Conservation (phyloP, 2,329 filamentous ascomycete genomes). For the Colletotrichum tofieldiae region DNA sequence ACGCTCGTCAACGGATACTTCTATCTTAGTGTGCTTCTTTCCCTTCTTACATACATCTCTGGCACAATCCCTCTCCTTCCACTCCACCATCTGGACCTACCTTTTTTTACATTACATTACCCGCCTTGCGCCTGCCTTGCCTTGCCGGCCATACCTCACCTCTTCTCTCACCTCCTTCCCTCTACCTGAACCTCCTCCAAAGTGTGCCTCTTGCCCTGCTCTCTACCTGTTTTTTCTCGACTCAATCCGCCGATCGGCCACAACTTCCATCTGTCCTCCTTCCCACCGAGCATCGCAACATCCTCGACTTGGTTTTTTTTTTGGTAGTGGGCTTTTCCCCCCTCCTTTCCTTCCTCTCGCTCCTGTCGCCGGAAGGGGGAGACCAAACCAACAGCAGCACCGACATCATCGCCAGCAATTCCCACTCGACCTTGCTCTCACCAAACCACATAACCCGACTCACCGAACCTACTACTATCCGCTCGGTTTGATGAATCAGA, state of each 20-base stretch:
- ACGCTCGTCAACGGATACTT: constrained; percentile 24
- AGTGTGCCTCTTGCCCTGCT: constrained; percentile 1
- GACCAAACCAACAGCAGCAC: not conserved
- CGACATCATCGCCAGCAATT: not conserved
- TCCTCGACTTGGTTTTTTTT: not conserved
- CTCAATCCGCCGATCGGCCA: constrained; percentile 27
- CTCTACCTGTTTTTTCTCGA: constrained; percentile 2
- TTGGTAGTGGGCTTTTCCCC: not conserved
- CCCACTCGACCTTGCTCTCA: not conserved
- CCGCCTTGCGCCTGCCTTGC: constrained; percentile 34
- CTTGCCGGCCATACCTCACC: constrained; percentile 17
- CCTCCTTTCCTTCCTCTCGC: not conserved
- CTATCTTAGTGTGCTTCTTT: constrained; percentile 31
- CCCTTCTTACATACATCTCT: constrained; percentile 40
- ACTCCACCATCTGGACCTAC: constrained; percentile 31
- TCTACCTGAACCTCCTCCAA: constrained; percentile 5
- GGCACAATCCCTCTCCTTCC: constrained; percentile 36
- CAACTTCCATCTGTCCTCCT: not conserved
- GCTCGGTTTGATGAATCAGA: constrained; percentile 1
- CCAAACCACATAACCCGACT: not conserved
- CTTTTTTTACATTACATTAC: constrained; percentile 40
- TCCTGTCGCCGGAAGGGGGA: not conserved
- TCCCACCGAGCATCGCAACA: constrained; percentile 16
- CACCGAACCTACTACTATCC: not conserved
- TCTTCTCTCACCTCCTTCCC: constrained; percentile 23